Evolutionary conservation across 2,329 filamentous ascomycete genomes (phyloP).

Genomic region (Diaporthe ampelina): DNA sequence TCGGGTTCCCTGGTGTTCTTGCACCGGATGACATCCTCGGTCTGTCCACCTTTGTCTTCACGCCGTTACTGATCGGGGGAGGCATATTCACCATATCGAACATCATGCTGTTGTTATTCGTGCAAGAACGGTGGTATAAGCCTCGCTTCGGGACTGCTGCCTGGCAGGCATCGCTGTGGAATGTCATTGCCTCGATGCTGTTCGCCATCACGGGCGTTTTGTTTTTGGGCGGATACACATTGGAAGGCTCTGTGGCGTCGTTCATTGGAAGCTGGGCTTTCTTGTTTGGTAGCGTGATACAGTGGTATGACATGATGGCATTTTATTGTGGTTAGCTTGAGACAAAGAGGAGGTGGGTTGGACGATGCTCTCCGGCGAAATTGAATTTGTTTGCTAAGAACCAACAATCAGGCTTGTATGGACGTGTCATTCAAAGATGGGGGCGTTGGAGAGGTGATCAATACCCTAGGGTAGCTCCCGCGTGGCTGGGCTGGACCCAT

Average conservation of each 20-base stretch:
- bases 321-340: conserved; percentile 38
- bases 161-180: conserved; percentile 10
- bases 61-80: conserved; percentile 10
- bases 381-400: background rate
- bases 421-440: background rate
- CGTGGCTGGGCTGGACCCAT: background rate
- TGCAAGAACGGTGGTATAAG: conserved; percentile 15
- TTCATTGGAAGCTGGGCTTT: conserved; percentile 40
- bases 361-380: background rate
- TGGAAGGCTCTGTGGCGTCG: conserved; percentile 15
- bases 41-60: conserved; percentile 10
- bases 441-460: background rate
- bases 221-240: background rate
- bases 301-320: conserved; percentile 45
- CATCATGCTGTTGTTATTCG: conserved; percentile 8
- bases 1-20: conserved; percentile 4
- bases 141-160: background rate
- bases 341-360: background rate
- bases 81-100: conserved; percentile 5
- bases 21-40: conserved; percentile 7
- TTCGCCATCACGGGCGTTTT: conserved; percentile 5
- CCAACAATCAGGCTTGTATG: too few species aligned
- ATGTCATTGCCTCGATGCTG: conserved; percentile 1
- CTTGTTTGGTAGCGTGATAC: conserved; percentile 42
- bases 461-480: background rate